Conservation (phyloP, 805 yeast species). For the Isabelozyma pseudorhagii region DNA sequence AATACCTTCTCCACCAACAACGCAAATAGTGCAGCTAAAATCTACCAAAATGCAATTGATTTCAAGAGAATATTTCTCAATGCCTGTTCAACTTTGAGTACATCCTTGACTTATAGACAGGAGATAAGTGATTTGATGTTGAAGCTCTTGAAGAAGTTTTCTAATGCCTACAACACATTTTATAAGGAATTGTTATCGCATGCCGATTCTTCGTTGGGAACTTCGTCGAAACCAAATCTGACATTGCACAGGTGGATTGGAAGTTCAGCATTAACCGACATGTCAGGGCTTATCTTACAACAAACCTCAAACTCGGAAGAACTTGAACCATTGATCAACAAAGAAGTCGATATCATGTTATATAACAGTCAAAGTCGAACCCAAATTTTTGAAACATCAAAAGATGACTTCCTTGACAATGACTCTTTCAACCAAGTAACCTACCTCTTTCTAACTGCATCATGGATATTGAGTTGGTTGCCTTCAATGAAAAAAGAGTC, state of each 20-base stretch:
- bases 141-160: conserved; percentile 33
- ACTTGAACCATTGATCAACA: conserved; percentile 10
- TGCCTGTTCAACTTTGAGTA: conserved; percentile 53
- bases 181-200: conserved; percentile 35
- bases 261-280: conserved; percentile 25
- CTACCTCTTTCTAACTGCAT: conserved; percentile 50
- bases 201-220: conserved; percentile 12
- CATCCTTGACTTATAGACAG: conserved; percentile 54
- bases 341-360: conserved; percentile 28
- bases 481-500: conserved; percentile 49
- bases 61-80: conserved; percentile 47
- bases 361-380: conserved; percentile 10
- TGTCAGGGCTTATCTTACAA: conserved; percentile 11
- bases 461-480: conserved; percentile 61
- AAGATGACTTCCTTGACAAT: conserved; percentile 53
- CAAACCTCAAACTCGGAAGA: conserved; percentile 10
- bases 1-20: conserved; percentile 1
- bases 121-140: conserved; percentile 37
- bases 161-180: conserved; percentile 29
- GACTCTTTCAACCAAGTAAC: conserved; percentile 50
- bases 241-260: conserved; percentile 31
- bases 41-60: conserved; percentile 42
- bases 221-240: conserved; percentile 19
- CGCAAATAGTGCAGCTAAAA: conserved; percentile 5
- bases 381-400: conserved; percentile 29